A percentile compares a stretch with the other conserved stretches of the same genome.
Evolutionary conservation across 2,329 filamentous ascomycete genomes (phyloP).

Genomic region (Venturiaceae sp.): DNA sequence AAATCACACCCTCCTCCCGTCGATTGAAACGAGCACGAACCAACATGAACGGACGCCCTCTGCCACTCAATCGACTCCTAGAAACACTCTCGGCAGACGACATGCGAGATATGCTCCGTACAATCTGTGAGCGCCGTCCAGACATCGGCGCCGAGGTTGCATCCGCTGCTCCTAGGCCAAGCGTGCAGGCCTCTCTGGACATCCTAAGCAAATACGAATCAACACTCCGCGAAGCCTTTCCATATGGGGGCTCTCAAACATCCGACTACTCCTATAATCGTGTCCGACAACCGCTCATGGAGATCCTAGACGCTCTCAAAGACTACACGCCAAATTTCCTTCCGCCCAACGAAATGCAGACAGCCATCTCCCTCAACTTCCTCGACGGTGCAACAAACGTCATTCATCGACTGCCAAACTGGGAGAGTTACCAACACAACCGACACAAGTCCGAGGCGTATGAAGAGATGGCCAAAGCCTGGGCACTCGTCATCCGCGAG

Average conservation of each 20-base stretch:
- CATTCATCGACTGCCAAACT: constrained; percentile 81
- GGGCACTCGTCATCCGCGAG: constrained; percentile 84
- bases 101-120: constrained; percentile 76
- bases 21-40: constrained; percentile 59
- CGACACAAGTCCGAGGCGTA: constrained; percentile 93
- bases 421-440: constrained; percentile 80
- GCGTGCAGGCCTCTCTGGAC: constrained; percentile 66
- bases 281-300: constrained; percentile 68
- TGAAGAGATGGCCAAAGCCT: constrained; percentile 89
- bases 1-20: constrained; percentile 28
- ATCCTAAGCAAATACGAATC: constrained; percentile 77
- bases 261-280: constrained; percentile 95
- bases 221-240: constrained; percentile 68
- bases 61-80: constrained; percentile 67
- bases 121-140: constrained; percentile 83
- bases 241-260: constrained; percentile 71
- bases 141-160: constrained; percentile 79
- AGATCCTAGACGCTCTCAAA: constrained; percentile 78
- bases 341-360: constrained; percentile 78
- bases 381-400: constrained; percentile 85
- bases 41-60: constrained; percentile 58
- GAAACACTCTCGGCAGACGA: constrained; percentile 85
- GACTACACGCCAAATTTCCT: constrained; percentile 96
- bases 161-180: constrained; percentile 75
- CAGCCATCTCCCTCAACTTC: constrained; percentile 75